Base-by-base conservation (phyloP, 2,329 filamentous ascomycete genomes). In the Colletotrichum melonis region DNA sequence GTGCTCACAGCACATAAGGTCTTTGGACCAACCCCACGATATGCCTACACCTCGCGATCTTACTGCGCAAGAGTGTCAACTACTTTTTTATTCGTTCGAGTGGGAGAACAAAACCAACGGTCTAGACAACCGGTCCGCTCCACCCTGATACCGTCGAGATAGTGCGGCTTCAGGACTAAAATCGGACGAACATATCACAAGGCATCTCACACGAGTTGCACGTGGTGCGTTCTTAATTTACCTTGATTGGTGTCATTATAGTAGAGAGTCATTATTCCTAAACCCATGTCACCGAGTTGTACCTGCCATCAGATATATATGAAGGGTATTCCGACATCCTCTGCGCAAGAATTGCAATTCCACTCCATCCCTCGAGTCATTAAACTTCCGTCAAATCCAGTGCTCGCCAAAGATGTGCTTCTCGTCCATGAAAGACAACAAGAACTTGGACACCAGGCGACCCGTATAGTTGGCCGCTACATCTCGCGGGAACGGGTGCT, bases 51-150 rank as follows among this genome's bases (percentile, higher is more conserved):
- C 85, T 88, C 82, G 85, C 87, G 86, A 85, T 82, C 78, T 86
- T 85, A 82, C 85, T 91, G 86, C 88, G 86, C 87, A 84, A 82
- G 85, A 82, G 85, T 88, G 89, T 90, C 84, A 90, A 89, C 86
- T 89, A 88, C 56, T 80, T 81, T 81, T 73, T 73, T 82, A 83
- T 81, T 86, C 84, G 84, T 86, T 90, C 88, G 88, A 87, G 88
- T 81, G 88, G 91, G 89, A 89, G 87, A 91, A 88, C 91, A 86
- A 87, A 90, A 79, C 84, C 82, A 81, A 86, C 82, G 89, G 89
- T 88, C 89, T 91, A 91, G 89, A 91, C 89, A 91, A 88, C 89
- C 89, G 80, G 88, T 90, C 89, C 87, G 84, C 86, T 91, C 89
- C 89, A 91, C 89, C 89, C 89, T 89, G 89, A 84, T 87, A 85